Percentiles rank a stretch among this genome's conserved stretches.
Evolutionary conservation across 768 basidiomycete genomes (phyloP).

Genomic region (Tremella fuciformis): DNA sequence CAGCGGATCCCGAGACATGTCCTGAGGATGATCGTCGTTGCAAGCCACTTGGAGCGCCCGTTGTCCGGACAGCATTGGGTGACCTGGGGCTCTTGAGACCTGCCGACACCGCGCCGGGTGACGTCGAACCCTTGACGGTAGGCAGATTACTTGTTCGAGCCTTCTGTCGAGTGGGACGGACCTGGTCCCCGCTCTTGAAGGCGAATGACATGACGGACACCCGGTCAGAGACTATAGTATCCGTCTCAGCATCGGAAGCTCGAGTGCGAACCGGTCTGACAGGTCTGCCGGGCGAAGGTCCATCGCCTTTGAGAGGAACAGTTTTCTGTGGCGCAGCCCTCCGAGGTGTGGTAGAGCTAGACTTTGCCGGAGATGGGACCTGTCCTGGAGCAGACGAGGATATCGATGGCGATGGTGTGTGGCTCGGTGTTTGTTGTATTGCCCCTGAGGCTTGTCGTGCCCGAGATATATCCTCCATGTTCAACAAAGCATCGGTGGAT

Average conservation of each 20-base stretch:
- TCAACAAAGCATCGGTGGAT: conserved; percentile 23
- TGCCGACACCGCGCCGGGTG: conserved; percentile 31
- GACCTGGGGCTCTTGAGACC: conserved; percentile 60
- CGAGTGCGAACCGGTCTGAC: conserved; percentile 67
- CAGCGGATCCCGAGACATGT: conserved; percentile 28
- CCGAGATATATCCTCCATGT: conserved; percentile 26
- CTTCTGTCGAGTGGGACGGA: conserved; percentile 23
- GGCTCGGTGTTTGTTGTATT: conserved; percentile 4
- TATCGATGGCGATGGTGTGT: background rate
- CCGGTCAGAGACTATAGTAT: conserved; percentile 39
- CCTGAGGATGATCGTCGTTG: conserved; percentile 16
- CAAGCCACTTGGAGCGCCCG: conserved; percentile 9
- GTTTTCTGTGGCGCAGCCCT: conserved; percentile 36
- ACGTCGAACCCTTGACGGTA: conserved; percentile 41
- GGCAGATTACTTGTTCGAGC: background rate
- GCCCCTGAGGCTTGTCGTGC: conserved; percentile 14
- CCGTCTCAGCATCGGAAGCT: conserved; percentile 66
- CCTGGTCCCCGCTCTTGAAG: conserved; percentile 40
- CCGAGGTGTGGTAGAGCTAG: background rate
- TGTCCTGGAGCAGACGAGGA: background rate
- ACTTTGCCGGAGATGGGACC: background rate
- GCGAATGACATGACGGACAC: conserved; percentile 48
- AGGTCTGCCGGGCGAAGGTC: conserved; percentile 66
- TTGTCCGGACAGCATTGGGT: conserved; percentile 3
- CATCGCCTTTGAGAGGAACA: conserved; percentile 60